Evolutionary conservation across 1,284 basidiomycete species (phyloP), one percentile per base, ranked within the genome.

Genomic region (Fomitopsis pinicola): DNA sequence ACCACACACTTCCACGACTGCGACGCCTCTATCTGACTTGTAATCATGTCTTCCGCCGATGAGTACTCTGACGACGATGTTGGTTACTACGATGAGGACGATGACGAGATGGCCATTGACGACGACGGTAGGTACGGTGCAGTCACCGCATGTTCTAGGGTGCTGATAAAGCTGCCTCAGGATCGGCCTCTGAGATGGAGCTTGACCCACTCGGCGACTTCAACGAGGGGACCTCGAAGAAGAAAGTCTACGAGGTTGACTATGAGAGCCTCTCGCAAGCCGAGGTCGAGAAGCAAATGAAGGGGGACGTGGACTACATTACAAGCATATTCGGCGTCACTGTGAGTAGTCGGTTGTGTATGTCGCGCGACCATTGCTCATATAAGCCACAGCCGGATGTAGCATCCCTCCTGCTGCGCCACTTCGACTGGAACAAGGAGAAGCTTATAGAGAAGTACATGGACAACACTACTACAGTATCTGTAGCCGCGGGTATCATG

Each of bases 351-450:
- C 44, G 22, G 35, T 33, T 38, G 42, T 26, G 22, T 44, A 42
- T 54, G 22, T 61, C 35, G 44, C 28, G 15, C 48, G 28, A n/a
- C 28, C 48, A 15, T 5, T 53, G 55, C 42, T 60, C 19, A 55
- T 52, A 33, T 2, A 33, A n/a, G 17, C 59, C 26, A 14, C 59
- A 76, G 77, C 54, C 60, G 26, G 69, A 78, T 65, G 82, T 82
- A 3, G 95, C 96, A 2, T 84, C 89, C 1, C 80, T 96, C 53
- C 81, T 99, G 6, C 80, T 99, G 54, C 87, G 95, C 36, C 81
- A 95, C 77, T 88, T 92, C 80, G 81, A 83, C 54, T 99, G 97
- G 97, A 98, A 99, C 81, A 93, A 94, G 72, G 97, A 99, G 76
- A 89, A 89, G 62, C 84, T 98, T n/a, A 93, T 94, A 65, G 94